Percentiles rank a stretch among this genome's conserved stretches.
phyloP scores from a whole-genome alignment of 108 stramenopile genomes.

The Epithemia pelagica region DNA sequence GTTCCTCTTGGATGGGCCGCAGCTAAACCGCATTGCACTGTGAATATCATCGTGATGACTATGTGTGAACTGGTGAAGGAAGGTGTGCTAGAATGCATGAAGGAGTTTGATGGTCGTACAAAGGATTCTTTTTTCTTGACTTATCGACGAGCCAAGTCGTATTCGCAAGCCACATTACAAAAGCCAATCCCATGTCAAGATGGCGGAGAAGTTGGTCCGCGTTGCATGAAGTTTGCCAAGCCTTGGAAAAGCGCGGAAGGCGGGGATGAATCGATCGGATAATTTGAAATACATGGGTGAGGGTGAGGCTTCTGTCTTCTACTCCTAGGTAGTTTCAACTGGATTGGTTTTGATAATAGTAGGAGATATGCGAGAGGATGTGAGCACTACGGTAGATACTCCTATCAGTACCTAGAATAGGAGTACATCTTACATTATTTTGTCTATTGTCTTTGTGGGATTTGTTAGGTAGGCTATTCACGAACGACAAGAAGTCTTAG shows the following conservation, averaged over 20 bases:
- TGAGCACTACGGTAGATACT: no score
- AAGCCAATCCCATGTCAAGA: slow-evolving; percentile 9
- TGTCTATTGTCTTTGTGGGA: no score
- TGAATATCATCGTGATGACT: slow-evolving; percentile 49
- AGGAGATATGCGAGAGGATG: no score
- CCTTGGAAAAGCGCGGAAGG: slow-evolving; percentile 44
- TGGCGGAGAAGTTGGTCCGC: slow-evolving; percentile 20
- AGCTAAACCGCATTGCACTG: slow-evolving; percentile 44
- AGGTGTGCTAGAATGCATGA: slow-evolving; percentile 48
- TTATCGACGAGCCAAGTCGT: slow-evolving; percentile 16
- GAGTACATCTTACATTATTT: no score
- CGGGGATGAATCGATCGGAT: background rate
- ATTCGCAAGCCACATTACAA: slow-evolving; percentile 29
- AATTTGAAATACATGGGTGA: no score
- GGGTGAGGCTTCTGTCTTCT: no score
- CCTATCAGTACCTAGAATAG: no score
- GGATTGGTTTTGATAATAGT: no score
- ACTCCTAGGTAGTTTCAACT: no score
- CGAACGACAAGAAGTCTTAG: no score
- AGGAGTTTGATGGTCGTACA: slow-evolving; percentile 5
- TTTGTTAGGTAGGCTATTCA: no score
- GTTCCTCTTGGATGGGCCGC: slow-evolving; percentile 30
- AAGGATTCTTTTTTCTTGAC: slow-evolving; percentile 12
- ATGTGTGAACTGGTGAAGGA: slow-evolving; percentile 56
- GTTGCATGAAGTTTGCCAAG: slow-evolving; percentile 67